phyloP scores from a whole-genome alignment of 1,284 basidiomycete species.

The Hypsizygus ulmarius region DNA sequence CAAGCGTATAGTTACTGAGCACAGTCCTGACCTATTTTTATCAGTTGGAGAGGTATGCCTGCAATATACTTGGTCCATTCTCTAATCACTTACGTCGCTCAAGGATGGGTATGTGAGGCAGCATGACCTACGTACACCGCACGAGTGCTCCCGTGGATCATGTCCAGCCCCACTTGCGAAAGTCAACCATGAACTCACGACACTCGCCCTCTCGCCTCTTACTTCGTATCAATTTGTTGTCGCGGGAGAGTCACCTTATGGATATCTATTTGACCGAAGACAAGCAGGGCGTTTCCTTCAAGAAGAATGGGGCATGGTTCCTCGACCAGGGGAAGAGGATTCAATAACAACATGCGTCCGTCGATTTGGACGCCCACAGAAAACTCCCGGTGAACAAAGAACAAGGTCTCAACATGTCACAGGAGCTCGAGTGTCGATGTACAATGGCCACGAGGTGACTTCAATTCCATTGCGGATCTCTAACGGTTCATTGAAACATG shows the following conservation, averaged over 20 bases:
- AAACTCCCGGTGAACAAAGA: conserved; percentile 25
- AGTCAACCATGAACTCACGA: conserved; percentile 57
- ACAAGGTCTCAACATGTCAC: conserved; percentile 66
- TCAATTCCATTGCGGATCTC: conserved; percentile 7
- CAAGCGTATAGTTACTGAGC: conserved; percentile 83
- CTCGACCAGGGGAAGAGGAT: conserved; percentile 38
- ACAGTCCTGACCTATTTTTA: conserved; percentile 81
- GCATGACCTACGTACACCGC: conserved; percentile 78
- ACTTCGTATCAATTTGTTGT: conserved; percentile 76
- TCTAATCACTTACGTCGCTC: background rate
- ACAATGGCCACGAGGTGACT: conserved; percentile 77
- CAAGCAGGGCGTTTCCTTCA: conserved; percentile 64
- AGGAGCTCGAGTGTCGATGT: conserved; percentile 72
- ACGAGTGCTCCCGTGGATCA: conserved; percentile 50
- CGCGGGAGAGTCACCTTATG: conserved; percentile 69
- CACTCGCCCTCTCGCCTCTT: conserved; percentile 65
- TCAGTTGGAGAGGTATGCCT: conserved; percentile 74
- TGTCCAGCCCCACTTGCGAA: conserved; percentile 72
- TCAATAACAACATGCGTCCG: conserved; percentile 76
- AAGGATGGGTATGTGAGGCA: conserved; percentile 64
- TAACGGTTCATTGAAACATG: conserved; percentile 12
- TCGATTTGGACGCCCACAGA: conserved; percentile 66
- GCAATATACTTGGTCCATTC: conserved; percentile 2
- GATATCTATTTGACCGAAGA: conserved; percentile 86
- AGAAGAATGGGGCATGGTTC: conserved; percentile 72